Base-by-base conservation (phyloP, 495 filamentous ascomycete species). In the Neurospora africana region DNA sequence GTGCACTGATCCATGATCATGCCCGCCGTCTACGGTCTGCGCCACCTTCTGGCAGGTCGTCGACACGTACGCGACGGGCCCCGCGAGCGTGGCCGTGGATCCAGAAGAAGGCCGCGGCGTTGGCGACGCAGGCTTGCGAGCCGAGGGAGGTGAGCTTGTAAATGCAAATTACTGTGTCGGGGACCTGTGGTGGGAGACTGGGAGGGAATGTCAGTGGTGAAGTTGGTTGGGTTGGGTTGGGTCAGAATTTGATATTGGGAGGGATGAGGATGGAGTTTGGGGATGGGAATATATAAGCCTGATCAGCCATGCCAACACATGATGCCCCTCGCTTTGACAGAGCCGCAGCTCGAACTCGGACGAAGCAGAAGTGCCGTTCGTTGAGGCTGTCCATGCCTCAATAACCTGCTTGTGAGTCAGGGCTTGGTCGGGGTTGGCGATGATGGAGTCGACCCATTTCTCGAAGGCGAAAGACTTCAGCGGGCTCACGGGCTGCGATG, bases 381-480 rank as follows among this genome's bases (percentile, higher is more conserved):
- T 17, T 2, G 69, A 40, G 2, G 11, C 39, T 0, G 23, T 33
- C 44, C 44, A 68, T 2, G 61, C 15, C 41, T 61, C 58, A 30
- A 68, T 33, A 0, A 61, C 70, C 23, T 72, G 53, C 2, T 72
- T 61, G 23, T 61, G 19, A 17, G 70, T 23, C 3, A 72, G 4
- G n/a, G 36, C 37, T 27, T 36, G 38, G 37, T 72, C 21, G 35
- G 70, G 70, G 70, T 72, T 68, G 70, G 58, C 47, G 23, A 68
- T 72, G 47, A 68, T 72, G 33, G 33, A 61, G 13, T 72, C 58
- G 17, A 68, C 61, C 58, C 70, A 72, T 15, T 68, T 38, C 21
- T 15, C 58, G 47, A 68, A 72, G 43, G 70, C 72, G 65, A 68
- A 74, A n/a, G 67, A 43, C 11, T n/a, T n/a, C n/a, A n/a, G n/a